Evolutionary conservation across 768 basidiomycete genomes (phyloP), one percentile per base, ranked within the genome.

Genomic region (Fomitopsis pulvina): DNA sequence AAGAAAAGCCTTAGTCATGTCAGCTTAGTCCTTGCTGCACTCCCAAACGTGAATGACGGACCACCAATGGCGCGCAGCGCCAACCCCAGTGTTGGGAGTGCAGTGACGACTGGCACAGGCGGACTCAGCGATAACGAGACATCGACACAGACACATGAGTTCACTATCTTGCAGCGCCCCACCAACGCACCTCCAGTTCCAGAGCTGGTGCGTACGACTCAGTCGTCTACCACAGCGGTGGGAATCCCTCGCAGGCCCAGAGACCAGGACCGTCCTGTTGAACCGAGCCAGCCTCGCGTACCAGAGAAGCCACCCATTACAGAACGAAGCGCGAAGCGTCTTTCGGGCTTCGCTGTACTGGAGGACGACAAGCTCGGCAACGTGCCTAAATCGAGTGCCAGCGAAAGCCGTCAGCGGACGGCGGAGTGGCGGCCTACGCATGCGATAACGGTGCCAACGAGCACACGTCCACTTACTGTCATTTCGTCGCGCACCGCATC

Each of bases 1-100:
- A 59, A 56, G 48, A 63, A 61, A 52, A 60, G 59, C 37, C 52
- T 63, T 14, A 61, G 60, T 42, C 59, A 60, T 41, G 62, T 63
- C 43, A 59, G 61, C 45, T 52, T 63, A 1, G 59, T 52, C 2
- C 47, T 63, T 24, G 57, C 58, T 22, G 56, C 56, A 11, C 52
- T 63, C 2, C 62, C 62, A n/a, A 58, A 60, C 43, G 41, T 58
- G 20, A 58, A 51, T 46, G 48, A 57, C 24, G 57, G 55, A 4
- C 54, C 59, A 8, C 52, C 61, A 4, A 38, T 58, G 7, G 57
- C 53, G 18, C 54, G 49, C 2, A 54, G 48, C 42, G 57, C 58
- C 32, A 63, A 60, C 34, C 47, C 55, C 37, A 63, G 61, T 50
- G 57, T 53, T 46, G 55, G 59, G 4, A 63, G 59, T 41, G 57